phyloP scores from a whole-genome alignment of 768 basidiomycete species.

The Mycena indigotica region DNA sequence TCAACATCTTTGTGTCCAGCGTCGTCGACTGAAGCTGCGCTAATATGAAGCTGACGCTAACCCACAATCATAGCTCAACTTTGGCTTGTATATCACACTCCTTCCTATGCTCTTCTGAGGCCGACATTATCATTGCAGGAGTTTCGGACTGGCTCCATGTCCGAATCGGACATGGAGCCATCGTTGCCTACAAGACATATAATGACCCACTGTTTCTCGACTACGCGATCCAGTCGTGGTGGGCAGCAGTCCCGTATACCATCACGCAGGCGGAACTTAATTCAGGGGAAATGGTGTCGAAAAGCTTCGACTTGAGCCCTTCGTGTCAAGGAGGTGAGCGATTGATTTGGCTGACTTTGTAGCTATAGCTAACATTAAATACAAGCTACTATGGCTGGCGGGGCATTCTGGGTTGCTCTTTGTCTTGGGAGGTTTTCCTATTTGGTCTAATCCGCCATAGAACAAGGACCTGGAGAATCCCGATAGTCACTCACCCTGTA shows the following conservation, averaged over 20 bases:
- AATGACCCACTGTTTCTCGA: neutral
- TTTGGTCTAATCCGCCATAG: neutral
- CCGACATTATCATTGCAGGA: too few species aligned
- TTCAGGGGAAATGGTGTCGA: neutral
- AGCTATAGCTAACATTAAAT: neutral
- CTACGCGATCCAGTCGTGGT: neutral
- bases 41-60: too few species aligned
- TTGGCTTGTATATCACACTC: too few species aligned
- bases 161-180: neutral
- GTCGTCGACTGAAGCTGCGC: too few species aligned
- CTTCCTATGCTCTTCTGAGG: too few species aligned
- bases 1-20: too few species aligned
- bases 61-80: too few species aligned
- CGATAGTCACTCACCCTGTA: too few species aligned
- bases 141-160: too few species aligned
- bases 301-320: neutral
- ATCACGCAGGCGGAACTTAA: neutral
- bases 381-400: neutral
- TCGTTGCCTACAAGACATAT: neutral
- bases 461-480: neutral
- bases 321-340: neutral
- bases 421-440: neutral
- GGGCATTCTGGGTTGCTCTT: neutral
- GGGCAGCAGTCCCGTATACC: neutral
- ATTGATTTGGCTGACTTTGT: neutral